Base-by-base conservation (phyloP, 2,329 filamentous ascomycete genomes). In the Trichoderma oligosporum region DNA sequence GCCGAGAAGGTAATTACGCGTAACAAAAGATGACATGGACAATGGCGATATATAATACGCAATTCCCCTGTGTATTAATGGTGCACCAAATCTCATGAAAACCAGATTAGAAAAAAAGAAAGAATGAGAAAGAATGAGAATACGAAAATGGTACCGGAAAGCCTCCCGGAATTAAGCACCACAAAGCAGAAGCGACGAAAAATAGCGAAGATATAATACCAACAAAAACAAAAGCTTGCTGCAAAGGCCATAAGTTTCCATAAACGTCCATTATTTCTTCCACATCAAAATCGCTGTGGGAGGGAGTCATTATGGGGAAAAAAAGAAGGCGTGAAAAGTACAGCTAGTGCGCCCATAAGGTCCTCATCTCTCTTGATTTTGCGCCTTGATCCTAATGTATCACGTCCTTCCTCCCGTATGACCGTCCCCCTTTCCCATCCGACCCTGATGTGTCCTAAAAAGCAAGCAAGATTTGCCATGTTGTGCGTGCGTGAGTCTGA, bases 51-150 rank as follows among this genome's bases (percentile, higher is more conserved):
- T 33, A 22, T n/a, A 33, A 46, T 46, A 22, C 51, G 51, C 39
- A 36, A 54, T 45, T 44, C 29, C 44, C 57, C 44, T 45, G 35
- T 61, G 45, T 61, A 62, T 64, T 62, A 61, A 62, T 60, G 58
- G 39, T 29, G 20, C 29, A 29, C 60, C 59, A 55, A 45, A 59
- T 60, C 56, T 60, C 60, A 56, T 57, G 38, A 47, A 31, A 46
- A 24, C 39, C 20, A 6, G 42, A 39, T 25, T 31, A 4, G 18
- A 33, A n/a, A 48, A 39, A 47, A 16, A 42, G 25, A n/a, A 48
- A 39, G 39, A 16, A 42, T 16, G 6, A 12, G 16, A 14, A 24
- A 39, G 27, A 54, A 42, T n/a, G n/a, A n/a, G n/a, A n/a, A n/a
- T n/a, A n/a, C n/a, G n/a, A n/a, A 35, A 59, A 60, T 58, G 55